These are phyloP conservation scores for Dryas integrifolia DNA, from an alignment of 331 rosid genomes.

Conservation along the genomic window DNA sequence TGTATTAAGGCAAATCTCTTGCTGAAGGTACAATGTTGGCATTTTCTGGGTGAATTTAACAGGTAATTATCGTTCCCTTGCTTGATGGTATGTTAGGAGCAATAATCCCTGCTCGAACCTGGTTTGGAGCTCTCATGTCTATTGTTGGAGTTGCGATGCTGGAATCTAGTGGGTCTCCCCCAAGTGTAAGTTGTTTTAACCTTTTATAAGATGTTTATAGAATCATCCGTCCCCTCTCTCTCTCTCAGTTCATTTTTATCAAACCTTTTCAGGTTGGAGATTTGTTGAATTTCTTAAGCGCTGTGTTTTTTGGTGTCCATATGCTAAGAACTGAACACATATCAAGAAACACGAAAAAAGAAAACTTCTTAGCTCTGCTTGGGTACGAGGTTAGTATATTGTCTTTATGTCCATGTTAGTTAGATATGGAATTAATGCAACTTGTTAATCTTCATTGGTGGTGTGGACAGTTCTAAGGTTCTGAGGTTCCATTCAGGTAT, in stretches of 20 bases:
- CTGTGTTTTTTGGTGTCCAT: conserved; percentile 69
- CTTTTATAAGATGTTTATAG: background rate
- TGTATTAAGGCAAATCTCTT: background rate
- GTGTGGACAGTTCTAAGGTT: background rate
- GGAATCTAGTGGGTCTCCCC: conserved; percentile 76
- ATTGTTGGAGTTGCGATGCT: conserved; percentile 68
- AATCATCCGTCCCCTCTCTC: background rate
- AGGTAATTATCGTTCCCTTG: conserved; percentile 78
- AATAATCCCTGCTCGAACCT: conserved; percentile 52
- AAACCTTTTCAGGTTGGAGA: conserved; percentile 58
- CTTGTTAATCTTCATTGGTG: conserved; percentile 5
- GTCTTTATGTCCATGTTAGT: background rate
- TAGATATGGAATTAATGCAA: conserved; percentile 1
- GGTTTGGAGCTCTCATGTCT: conserved; percentile 71
- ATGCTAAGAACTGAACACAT: conserved; percentile 73
- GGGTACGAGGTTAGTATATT: conserved; percentile 61
- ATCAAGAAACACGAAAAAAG: conserved; percentile 55
- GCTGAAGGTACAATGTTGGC: conserved; percentile 24
- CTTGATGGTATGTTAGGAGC: conserved; percentile 78
- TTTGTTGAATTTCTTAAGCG: conserved; percentile 63
- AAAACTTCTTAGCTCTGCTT: conserved; percentile 61
- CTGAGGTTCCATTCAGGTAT: conserved; percentile 41
- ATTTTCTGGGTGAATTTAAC: conserved; percentile 27
- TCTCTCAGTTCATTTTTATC: background rate
- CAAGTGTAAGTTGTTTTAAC: conserved; percentile 42